Conservation (phyloP, 768 basidiomycete genomes). For the Kwoniella heveanensis region DNA sequence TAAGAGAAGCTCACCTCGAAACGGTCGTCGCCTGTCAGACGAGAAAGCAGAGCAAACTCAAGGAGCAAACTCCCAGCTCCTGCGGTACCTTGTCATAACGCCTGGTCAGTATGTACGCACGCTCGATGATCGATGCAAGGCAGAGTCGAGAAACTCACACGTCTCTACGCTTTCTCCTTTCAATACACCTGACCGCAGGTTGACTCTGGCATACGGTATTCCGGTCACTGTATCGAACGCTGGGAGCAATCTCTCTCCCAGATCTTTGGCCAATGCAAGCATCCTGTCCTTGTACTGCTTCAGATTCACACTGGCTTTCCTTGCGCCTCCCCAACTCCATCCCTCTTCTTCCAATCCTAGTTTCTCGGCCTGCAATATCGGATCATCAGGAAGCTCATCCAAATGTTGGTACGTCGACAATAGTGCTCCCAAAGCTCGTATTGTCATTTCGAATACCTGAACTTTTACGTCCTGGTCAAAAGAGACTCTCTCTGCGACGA, state of each 20-base stretch:
- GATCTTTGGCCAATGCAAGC: constrained; percentile 77
- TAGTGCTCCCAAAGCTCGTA: constrained; percentile 87
- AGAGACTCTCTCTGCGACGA: constrained; percentile 77
- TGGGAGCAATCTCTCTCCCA: constrained; percentile 80
- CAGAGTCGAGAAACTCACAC: constrained; percentile 61
- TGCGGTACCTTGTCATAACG: constrained; percentile 68
- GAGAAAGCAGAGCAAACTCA: constrained; percentile 89
- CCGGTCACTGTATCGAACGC: constrained; percentile 92
- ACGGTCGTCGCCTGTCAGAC: constrained; percentile 82
- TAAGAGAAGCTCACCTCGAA: constrained; percentile 64
- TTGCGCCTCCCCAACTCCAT: constrained; percentile 23
- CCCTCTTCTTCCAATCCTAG: constrained; percentile 42
- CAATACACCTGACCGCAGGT: constrained; percentile 75
- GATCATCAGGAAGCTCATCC: constrained; percentile 34
- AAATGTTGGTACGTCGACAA: constrained; percentile 54
- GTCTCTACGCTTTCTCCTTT: constrained; percentile 79
- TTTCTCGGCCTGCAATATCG: constrained; percentile 50
- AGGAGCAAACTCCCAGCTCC: constrained; percentile 90
- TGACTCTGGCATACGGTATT: constrained; percentile 86
- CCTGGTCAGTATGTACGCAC: neutral
- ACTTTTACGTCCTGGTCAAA: constrained; percentile 94
- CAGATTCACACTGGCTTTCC: constrained; percentile 55
- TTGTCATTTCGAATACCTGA: constrained; percentile 98
- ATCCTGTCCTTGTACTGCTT: constrained; percentile 80
- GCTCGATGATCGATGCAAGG: neutral